These are phyloP conservation scores for Trypanosomatidae sp. DNA, from an alignment of 208 protist species.

Conservation along the genomic window DNA sequence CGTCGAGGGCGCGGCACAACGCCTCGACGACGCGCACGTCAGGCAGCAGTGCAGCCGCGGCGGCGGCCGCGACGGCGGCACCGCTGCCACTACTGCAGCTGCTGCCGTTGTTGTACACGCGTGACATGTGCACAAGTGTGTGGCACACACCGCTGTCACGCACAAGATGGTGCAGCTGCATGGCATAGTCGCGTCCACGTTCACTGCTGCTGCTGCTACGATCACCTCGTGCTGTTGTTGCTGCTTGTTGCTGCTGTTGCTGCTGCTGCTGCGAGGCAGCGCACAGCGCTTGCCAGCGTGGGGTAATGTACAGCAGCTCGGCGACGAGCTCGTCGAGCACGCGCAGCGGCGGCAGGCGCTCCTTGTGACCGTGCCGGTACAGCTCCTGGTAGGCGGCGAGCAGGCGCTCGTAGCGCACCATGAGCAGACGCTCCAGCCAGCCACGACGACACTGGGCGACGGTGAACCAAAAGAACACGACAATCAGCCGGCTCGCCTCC, in stretches of 20 bases:
- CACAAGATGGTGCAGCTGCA: too few species aligned
- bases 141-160: too few species aligned
- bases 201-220: too few species aligned
- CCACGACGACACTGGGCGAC: conserved; percentile 29
- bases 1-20: conserved; percentile 4
- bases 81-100: too few species aligned
- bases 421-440: conserved; percentile 22
- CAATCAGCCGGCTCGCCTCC: conserved; percentile 23
- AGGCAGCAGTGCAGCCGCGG: too few species aligned
- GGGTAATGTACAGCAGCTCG: conserved; percentile 10
- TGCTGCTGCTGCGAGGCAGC: not conserved
- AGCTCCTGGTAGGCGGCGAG: conserved; percentile 20
- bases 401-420: conserved; percentile 27
- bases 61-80: too few species aligned
- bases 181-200: too few species aligned
- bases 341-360: conserved; percentile 6
- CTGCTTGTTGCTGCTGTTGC: not conserved
- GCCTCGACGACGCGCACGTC: not conserved
- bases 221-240: not conserved
- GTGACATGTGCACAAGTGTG: too few species aligned
- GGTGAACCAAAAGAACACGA: conserved; percentile 51
- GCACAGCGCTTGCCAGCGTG: too few species aligned
- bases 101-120: too few species aligned
- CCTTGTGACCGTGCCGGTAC: conserved; percentile 13
- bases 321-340: conserved; percentile 5